Base-by-base conservation (phyloP, 2,329 filamentous ascomycete species). In the Tolypocladium sp. region DNA sequence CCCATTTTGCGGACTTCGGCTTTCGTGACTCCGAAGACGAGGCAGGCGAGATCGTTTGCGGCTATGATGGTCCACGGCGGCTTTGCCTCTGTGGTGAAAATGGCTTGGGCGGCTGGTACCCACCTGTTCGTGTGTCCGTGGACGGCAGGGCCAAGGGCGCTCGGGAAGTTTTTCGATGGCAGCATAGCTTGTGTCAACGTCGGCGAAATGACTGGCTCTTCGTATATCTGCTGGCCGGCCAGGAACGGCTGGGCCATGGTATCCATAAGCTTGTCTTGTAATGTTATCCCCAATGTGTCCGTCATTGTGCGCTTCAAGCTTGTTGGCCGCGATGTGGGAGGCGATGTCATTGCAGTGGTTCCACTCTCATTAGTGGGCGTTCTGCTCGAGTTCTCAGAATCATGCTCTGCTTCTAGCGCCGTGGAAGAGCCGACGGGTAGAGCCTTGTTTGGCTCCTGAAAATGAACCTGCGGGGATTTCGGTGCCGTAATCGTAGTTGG, bases 21-120 rank as follows among this genome's bases (percentile, higher is more conserved):
- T 69, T 91, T 91, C n/a, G 92, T 96, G 12, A 99, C 91, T n/a
- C 94, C 94, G 75, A 97, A 99, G n/a, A 97, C 88, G 51, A 99
- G 80, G 73, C 94, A 99, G 22, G 94, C 94, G 55, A 99, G 80
- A 71, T 99, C 94, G 70, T 99, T 99, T 56, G 94, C 94, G 3
- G 94, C 91, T 57, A 97, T 83, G 61, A 99, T 97, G 1, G 93
- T 99, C 90, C 92, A 99, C 3, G 93, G 94, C 10, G 91, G 84
- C 63, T 89, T 86, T 17, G 90, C 83, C 73, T 96, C 91, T n/a
- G 94, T 99, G 9, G 93, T 95, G 71, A 99, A 99, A 59, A 99
- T 97, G 57, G 94, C 94, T 72, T 99, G 94, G 6, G 93, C 90
- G 49, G 91, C 90, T 9, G 92, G 92, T 17, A 90, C 87, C 86